A percentile compares a stretch with the other conserved stretches of the same genome.
phyloP scores from a whole-genome alignment of 1,139 yeast species.

The Geotrichum europaeum region DNA sequence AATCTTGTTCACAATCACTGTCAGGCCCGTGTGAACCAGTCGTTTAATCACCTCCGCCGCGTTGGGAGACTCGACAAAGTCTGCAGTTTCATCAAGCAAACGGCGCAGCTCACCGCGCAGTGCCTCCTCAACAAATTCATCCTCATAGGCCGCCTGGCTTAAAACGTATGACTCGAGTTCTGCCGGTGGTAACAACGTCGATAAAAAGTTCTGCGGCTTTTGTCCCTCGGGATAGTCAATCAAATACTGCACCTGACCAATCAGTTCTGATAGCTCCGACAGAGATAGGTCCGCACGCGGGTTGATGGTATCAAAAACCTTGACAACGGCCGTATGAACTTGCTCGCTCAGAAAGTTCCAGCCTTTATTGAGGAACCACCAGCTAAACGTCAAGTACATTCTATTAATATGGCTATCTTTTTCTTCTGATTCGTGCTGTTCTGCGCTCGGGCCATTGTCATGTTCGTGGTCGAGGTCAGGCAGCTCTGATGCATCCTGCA shows the following conservation, averaged over 20 bases:
- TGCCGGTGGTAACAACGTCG: conserved; percentile 38
- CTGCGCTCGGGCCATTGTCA: conserved; percentile 7
- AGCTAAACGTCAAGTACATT: conserved; percentile 76
- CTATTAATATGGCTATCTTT: conserved; percentile 49
- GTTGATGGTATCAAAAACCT: conserved; percentile 53
- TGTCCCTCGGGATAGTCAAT: conserved; percentile 34
- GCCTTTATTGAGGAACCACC: conserved; percentile 93
- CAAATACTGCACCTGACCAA: conserved; percentile 40
- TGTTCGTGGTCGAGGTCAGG: conserved; percentile 7
- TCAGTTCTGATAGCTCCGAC: conserved; percentile 50
- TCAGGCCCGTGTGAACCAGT: conserved; percentile 36
- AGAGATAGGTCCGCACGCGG: conserved; percentile 68
- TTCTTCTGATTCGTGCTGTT: conserved; percentile 23
- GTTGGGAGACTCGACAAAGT: conserved; percentile 42
- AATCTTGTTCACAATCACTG: conserved; percentile 26
- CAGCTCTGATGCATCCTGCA: conserved; percentile 5
- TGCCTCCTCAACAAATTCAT: conserved; percentile 27
- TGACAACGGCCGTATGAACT: conserved; percentile 53
- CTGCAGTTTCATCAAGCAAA: conserved; percentile 48
- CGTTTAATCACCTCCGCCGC: conserved; percentile 37
- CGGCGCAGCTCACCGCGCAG: conserved; percentile 25
- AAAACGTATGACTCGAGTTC: conserved; percentile 39
- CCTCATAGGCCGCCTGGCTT: conserved; percentile 30
- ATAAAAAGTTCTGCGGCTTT: conserved; percentile 23
- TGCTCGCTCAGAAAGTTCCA: conserved; percentile 55